Percentiles rank a stretch among this genome's conserved stretches.
Evolutionary conservation across 148 eudicot species (phyloP).

Genomic region (Euryodendron excelsum): DNA sequence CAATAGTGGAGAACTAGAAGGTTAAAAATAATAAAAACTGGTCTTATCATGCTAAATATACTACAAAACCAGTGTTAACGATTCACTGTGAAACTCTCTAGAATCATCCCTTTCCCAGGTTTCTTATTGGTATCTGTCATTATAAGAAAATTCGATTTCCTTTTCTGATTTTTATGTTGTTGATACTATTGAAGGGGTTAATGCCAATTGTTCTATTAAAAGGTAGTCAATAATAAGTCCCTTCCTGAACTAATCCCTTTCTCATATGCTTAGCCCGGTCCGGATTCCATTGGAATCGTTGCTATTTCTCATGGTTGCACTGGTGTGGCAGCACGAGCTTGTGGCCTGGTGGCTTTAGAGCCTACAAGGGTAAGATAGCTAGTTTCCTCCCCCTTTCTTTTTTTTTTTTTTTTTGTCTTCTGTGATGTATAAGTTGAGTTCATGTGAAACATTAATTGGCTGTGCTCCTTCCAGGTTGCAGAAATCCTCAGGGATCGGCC

Average conservation of each 20-base stretch:
- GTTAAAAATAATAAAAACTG: too few relatives aligned
- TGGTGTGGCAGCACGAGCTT: conserved; percentile 99
- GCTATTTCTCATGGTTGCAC: conserved; percentile 99
- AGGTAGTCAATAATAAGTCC: too few relatives aligned
- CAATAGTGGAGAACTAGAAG: background rate
- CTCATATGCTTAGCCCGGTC: conserved; percentile 85
- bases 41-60: too few relatives aligned
- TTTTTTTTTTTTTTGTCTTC: too few relatives aligned
- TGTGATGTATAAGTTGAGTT: too few relatives aligned
- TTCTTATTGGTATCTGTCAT: too few relatives aligned
- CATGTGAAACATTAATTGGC: too few relatives aligned
- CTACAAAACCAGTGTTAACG: too few relatives aligned
- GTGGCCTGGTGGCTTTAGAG: too few relatives aligned
- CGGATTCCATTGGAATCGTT: conserved; percentile 99
- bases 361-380: too few relatives aligned
- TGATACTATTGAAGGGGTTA: background rate
- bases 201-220: background rate
- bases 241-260: background rate
- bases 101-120: too few relatives aligned
- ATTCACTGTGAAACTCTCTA: too few relatives aligned
- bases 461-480: conserved; percentile 59
- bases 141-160: background rate
- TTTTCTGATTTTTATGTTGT: background rate
- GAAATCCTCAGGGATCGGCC: conserved; percentile 99
- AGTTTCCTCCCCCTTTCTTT: background rate